Conservation (phyloP, 108 stramenopile species). For the Epithemia pelagica region DNA sequence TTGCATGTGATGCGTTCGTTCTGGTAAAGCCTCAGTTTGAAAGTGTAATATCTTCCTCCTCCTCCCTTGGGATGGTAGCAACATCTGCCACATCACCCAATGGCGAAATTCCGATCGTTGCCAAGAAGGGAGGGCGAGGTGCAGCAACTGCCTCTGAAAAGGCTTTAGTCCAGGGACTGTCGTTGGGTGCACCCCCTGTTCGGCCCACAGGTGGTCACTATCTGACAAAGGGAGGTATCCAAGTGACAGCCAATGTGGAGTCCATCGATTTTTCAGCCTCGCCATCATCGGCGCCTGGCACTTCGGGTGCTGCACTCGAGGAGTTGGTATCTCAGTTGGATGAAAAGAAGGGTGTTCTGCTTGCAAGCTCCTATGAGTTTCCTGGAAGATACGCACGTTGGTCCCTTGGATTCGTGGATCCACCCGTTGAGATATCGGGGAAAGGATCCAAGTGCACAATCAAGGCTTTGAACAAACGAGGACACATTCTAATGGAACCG, state of each 20-base stretch:
- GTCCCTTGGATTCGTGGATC: slow-evolving; percentile 91
- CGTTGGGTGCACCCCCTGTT: slow-evolving; percentile 74
- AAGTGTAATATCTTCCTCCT: neutral
- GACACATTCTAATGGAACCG: slow-evolving; percentile 69
- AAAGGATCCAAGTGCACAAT: slow-evolving; percentile 76
- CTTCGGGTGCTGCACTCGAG: slow-evolving; percentile 64
- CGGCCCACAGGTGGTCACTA: slow-evolving; percentile 73
- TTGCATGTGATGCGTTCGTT: too few relatives aligned
- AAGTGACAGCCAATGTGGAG: slow-evolving; percentile 76
- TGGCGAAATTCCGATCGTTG: slow-evolving; percentile 12
- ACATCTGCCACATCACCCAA: neutral
- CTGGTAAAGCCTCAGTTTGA: too few relatives aligned
- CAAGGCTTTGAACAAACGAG: slow-evolving; percentile 78
- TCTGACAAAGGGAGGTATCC: slow-evolving; percentile 79
- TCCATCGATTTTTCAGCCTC: slow-evolving; percentile 35
- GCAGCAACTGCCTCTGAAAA: slow-evolving; percentile 57
- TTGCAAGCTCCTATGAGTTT: slow-evolving; percentile 90
- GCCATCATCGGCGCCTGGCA: neutral
- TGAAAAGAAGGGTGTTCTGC: slow-evolving; percentile 72
- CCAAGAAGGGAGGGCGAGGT: slow-evolving; percentile 55
- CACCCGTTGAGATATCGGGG: slow-evolving; percentile 86
- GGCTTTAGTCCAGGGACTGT: slow-evolving; percentile 45
- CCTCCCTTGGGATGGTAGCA: neutral
- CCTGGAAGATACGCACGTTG: slow-evolving; percentile 93
- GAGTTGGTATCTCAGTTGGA: slow-evolving; percentile 82